A percentile compares a stretch with the other conserved stretches of the same genome.
These are phyloP conservation scores for Neurospora sp. DNA, from an alignment of 495 filamentous ascomycete genomes.

Conservation along the genomic window DNA sequence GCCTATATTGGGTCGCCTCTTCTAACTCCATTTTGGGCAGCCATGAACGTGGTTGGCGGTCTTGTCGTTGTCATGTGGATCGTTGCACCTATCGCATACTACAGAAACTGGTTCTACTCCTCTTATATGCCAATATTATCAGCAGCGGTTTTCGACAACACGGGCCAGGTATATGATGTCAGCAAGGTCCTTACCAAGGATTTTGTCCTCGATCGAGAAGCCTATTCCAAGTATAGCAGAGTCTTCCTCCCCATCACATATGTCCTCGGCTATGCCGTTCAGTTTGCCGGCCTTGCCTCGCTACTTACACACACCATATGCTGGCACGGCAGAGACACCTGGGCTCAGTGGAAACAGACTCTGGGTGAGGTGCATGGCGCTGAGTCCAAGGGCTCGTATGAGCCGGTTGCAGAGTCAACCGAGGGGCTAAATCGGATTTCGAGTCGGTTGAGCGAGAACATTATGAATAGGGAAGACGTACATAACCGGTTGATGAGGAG, in stretches of 20 bases:
- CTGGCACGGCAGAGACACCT: constrained; percentile 71
- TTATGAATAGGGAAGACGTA: constrained; percentile 59
- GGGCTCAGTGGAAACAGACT: constrained; percentile 51
- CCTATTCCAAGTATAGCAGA: constrained; percentile 65
- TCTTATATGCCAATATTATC: constrained; percentile 75
- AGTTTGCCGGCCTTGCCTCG: constrained; percentile 68
- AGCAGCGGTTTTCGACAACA: constrained; percentile 71
- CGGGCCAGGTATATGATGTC: constrained; percentile 64
- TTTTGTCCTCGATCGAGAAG: constrained; percentile 58
- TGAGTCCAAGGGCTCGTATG: constrained; percentile 33
- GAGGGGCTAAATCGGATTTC: constrained; percentile 5
- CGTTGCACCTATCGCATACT: constrained; percentile 72
- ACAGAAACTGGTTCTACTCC: constrained; percentile 64
- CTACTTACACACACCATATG: constrained; percentile 60
- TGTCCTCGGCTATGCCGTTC: constrained; percentile 66
- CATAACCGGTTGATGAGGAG: constrained; percentile 68
- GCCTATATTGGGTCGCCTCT: constrained; percentile 85
- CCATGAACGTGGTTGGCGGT: constrained; percentile 77
- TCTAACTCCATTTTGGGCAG: constrained; percentile 84
- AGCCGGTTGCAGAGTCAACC: constrained; percentile 26
- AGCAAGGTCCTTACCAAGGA: constrained; percentile 61
- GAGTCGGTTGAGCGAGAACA: constrained; percentile 31
- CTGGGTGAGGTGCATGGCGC: constrained; percentile 33
- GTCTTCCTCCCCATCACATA: constrained; percentile 81
- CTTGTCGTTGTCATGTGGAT: constrained; percentile 86